These are phyloP conservation scores for Trichoderma atroviride DNA, from an alignment of 2,329 filamentous ascomycete species.

Conservation along the genomic window DNA sequence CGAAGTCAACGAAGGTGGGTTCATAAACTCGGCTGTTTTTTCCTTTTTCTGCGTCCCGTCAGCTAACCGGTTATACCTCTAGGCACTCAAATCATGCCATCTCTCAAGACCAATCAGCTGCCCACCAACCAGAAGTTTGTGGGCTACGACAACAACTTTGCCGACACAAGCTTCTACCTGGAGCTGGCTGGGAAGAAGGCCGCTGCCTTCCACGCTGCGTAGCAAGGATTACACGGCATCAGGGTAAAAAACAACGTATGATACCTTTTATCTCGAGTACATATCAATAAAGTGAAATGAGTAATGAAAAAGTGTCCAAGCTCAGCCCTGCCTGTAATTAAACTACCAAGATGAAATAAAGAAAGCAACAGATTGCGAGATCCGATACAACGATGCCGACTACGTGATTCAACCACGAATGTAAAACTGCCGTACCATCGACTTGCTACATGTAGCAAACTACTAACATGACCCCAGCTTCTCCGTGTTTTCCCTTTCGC, in stretches of 20 bases:
- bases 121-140: conserved; percentile 24
- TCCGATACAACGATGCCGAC: not conserved
- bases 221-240: not conserved
- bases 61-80: not conserved
- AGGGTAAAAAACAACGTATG: not conserved
- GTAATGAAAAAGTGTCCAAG: not conserved
- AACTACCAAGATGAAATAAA: not conserved
- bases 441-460: not conserved
- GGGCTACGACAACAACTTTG: conserved; percentile 15
- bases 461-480: not conserved
- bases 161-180: conserved; percentile 21
- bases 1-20: conserved; percentile 22
- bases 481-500: no score
- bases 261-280: not conserved
- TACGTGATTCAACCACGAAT: not conserved
- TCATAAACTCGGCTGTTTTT: no score
- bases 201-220: conserved; percentile 16
- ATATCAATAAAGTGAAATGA: not conserved
- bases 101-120: conserved; percentile 18
- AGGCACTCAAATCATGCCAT: conserved; percentile 21
- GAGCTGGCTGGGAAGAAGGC: conserved; percentile 16
- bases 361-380: not conserved
- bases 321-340: not conserved
- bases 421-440: not conserved
- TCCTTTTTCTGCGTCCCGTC: no score